Evolutionary conservation across 108 stramenopile species (phyloP), one percentile per base, ranked within the genome.

Genomic region (Fragilariopsis cylindrus): DNA sequence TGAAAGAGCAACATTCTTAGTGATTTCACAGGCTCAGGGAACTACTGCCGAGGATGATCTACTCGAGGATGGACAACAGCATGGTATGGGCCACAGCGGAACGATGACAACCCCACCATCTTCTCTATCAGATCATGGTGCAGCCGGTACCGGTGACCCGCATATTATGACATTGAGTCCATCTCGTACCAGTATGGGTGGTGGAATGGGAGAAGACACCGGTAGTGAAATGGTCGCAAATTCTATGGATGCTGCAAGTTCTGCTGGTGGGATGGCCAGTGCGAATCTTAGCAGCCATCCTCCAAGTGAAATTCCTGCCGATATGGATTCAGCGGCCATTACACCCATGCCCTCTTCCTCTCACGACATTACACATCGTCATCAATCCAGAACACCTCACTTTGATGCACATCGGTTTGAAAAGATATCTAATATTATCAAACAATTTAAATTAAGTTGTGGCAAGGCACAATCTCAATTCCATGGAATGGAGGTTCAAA

Each of bases 331-430:
- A 43, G 13, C 50, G 16, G 48, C 66, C 46, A 50, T 56, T 12
- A 56, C 63, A 13, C 18, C 54, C n/a, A 65, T 40, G 50, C 12
- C 6, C 41, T 44, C 60, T 0, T 46, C 65, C 60, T 46, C 49
- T 50, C 44, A 47, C 18, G 40, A 54, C 16, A 18, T 56, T 44
- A 62, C 48, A n/a, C 77, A 74, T 42, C 47, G 30, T 16, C 62
- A 63, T 41, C 50, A 58, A 1, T 30, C 65, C 15, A 69, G 85
- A 40, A 90, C 85, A n/a, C 81, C 81, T 16, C 96, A 98, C 75
- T 87, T 92, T 76, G 99, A 99, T 81, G 85, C 90, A n/a, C 99
- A 99, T 76, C 95, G 99, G 30, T 98, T 97, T 90, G 99, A 99
- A 91, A 98, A 98, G 77, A 98, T 99, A 97, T 68, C 49, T 4